These are phyloP conservation scores for Candida coquimbonensis DNA, from an alignment of 805 yeast species.

Conservation along the genomic window DNA sequence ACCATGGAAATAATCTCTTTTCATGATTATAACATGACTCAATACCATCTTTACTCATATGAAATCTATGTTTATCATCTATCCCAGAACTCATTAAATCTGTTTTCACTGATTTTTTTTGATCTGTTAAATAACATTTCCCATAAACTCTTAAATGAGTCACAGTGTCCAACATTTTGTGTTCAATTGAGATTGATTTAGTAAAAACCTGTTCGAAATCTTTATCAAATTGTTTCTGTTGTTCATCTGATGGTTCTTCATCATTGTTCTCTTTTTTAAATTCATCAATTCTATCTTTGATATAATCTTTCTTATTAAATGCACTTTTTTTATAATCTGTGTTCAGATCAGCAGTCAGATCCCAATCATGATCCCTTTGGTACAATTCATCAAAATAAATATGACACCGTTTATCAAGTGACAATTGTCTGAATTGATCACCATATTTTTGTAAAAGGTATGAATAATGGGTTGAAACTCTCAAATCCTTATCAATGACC, in stretches of 20 bases:
- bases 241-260: slow-evolving; percentile 22
- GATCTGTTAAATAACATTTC: slow-evolving; percentile 33
- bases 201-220: slow-evolving; percentile 25
- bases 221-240: slow-evolving; percentile 25
- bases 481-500: slow-evolving; percentile 2
- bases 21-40: slow-evolving; percentile 24
- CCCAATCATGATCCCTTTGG: slow-evolving; percentile 38
- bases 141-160: slow-evolving; percentile 41
- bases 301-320: slow-evolving; percentile 27
- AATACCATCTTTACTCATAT: slow-evolving; percentile 1
- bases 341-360: slow-evolving; percentile 29
- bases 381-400: slow-evolving; percentile 39
- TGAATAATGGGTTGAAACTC: slow-evolving; percentile 21
- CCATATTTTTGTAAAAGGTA: slow-evolving; percentile 17
- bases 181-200: slow-evolving; percentile 26
- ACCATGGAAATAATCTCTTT: slow-evolving; percentile 27
- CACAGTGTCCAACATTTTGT: slow-evolving; percentile 33
- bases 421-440: slow-evolving; percentile 17
- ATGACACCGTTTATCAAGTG: slow-evolving; percentile 35
- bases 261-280: slow-evolving; percentile 26
- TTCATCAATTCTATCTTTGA: slow-evolving; percentile 20
- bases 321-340: slow-evolving; percentile 33
- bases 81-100: background rate
- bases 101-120: slow-evolving; percentile 12
- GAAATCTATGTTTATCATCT: background rate